These are phyloP conservation scores for Nelumbo lutea DNA, from an alignment of 164 flowering plant genomes.

Conservation along the genomic window DNA sequence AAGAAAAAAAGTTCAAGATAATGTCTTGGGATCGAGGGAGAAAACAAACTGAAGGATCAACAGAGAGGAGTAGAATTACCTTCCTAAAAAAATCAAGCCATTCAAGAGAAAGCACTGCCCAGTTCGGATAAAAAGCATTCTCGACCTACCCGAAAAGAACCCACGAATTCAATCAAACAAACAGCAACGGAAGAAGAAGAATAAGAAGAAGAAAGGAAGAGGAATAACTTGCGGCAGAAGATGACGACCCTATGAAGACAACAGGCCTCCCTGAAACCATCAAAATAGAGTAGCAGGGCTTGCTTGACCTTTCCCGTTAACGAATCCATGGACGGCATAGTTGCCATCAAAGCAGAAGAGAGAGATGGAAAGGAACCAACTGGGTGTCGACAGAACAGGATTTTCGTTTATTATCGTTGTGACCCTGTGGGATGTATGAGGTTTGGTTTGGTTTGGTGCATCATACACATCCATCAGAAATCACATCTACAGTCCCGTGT, in stretches of 20 bases:
- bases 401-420: no score
- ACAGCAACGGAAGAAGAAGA: not conserved
- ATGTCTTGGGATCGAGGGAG: not conserved
- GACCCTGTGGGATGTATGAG: no score
- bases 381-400: no score
- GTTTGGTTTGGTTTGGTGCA: no score
- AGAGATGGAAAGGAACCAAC: slow-evolving; percentile 5
- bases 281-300: slow-evolving; percentile 49
- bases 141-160: slow-evolving; percentile 44
- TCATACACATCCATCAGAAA: no score
- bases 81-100: slow-evolving; percentile 83
- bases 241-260: slow-evolving; percentile 70
- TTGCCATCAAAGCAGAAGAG: slow-evolving; percentile 4
- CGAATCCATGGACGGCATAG: slow-evolving; percentile 7
- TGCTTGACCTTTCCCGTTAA: slow-evolving; percentile 33
- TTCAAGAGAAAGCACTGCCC: slow-evolving; percentile 90
- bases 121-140: slow-evolving; percentile 58
- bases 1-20: no score
- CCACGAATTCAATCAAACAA: not conserved
- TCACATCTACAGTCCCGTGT: no score
- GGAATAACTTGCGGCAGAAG: slow-evolving; percentile 52
- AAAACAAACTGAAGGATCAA: not conserved
- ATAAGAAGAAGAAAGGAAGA: not conserved
- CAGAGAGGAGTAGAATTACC: slow-evolving; percentile 33
- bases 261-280: slow-evolving; percentile 84